Base-by-base conservation (phyloP, 768 basidiomycete species). In the Lentinula detonsa region DNA sequence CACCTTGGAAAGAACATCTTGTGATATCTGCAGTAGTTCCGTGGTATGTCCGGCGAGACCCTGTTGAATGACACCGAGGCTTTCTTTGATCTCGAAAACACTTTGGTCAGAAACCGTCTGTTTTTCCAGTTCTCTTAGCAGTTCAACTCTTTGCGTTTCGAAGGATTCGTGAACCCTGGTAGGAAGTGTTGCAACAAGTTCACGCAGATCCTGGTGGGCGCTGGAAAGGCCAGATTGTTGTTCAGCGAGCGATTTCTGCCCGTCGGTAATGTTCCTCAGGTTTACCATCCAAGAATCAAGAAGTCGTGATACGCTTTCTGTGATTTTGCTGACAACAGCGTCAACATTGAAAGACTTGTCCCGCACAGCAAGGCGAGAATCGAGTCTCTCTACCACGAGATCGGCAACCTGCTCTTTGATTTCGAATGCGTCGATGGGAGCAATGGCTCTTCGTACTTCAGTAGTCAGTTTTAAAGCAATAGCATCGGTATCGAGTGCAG, bases 351-450 rank as follows among this genome's bases (percentile, higher is more conserved):
- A 81, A 5, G 81, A 71, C 67, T 87, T 85, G 71, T 93, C 91
- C 8, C 91, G 81, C 31, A 91, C 86, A 40, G 90, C 82, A 52
- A 94, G 78, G 18, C 91, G 84, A 10, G 91, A 88, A 66, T 93
- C 89, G 10, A 94, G 78, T 31, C 92, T 84, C 69, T 92, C 92
- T 7, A 94, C 89, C 1, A 94, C 92, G 33, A 93, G 82, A 69
- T 93, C 92, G 2, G 92, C 89, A 0, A 94, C 91, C 67, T 91
- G 90, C 67, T 93, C 92, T 76, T 91, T 92, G 69, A 94, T 90
- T 70, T 90, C 88, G 65, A 92, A 90, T 0, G 90, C 84, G 67
- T 94, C 92, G 23, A 93, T 82, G 0, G 88, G 88, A 0, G 85
- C 86, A 61, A 90, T 86, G 31, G 85, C 82, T 23, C 82, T 81